A percentile compares a stretch with the other conserved stretches of the same genome.
These are phyloP conservation scores for Rhodomyrtus psidioides DNA, from an alignment of 441 rosid genomes.

Conservation along the genomic window DNA sequence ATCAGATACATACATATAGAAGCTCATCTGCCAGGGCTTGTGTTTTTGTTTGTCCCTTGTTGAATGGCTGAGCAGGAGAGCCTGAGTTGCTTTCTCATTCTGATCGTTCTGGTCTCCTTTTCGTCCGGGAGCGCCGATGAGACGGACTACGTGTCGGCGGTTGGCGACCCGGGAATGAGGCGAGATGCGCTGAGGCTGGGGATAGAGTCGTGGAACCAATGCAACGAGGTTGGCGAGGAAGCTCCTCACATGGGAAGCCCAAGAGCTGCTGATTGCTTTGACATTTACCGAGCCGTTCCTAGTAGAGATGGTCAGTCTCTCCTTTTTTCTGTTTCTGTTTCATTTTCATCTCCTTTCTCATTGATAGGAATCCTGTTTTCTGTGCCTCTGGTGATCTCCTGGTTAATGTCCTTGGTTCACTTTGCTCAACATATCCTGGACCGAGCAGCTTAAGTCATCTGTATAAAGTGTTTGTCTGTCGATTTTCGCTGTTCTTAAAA, in stretches of 20 bases:
- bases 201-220: slow-evolving; percentile 67
- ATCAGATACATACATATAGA: background rate
- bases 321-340: background rate
- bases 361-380: background rate
- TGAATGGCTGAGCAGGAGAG: slow-evolving; percentile 22
- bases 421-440: background rate
- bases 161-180: slow-evolving; percentile 62
- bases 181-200: slow-evolving; percentile 50
- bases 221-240: slow-evolving; percentile 66
- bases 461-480: background rate
- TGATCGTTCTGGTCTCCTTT: background rate
- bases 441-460: background rate
- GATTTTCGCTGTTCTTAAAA: background rate
- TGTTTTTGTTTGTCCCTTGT: background rate
- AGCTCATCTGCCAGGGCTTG: background rate
- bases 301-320: slow-evolving; percentile 13
- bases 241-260: slow-evolving; percentile 57
- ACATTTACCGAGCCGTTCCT: slow-evolving; percentile 30
- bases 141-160: slow-evolving; percentile 29
- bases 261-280: slow-evolving; percentile 72
- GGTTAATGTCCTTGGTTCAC: background rate
- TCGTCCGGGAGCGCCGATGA: background rate
- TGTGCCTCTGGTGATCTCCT: background rate
- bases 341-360: background rate
- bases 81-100: background rate